Percentiles rank a stretch among this genome's conserved stretches.
Conservation (phyloP, 352 stramenopile species). For the Phytophthora hibernalis region DNA sequence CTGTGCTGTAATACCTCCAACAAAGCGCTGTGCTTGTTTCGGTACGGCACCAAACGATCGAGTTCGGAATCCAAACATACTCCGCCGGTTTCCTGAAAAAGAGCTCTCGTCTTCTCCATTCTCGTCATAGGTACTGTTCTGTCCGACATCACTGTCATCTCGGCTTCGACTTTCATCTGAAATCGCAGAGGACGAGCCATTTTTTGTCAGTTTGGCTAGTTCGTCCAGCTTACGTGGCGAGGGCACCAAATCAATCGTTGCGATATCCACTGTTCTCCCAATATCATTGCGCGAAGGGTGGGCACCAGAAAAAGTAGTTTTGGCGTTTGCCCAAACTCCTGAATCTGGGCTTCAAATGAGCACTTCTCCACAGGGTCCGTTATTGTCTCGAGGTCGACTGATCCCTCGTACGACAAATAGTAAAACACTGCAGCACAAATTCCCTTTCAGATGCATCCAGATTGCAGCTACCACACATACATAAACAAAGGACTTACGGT, state of each 20-base stretch:
- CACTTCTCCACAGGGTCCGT: constrained; percentile 93
- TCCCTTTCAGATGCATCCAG: not conserved
- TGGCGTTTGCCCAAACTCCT: constrained; percentile 93
- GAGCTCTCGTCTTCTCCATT: constrained; percentile 36
- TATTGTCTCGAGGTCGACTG: constrained; percentile 86
- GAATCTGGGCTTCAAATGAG: constrained; percentile 94
- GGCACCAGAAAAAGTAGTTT: constrained; percentile 75
- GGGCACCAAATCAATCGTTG: constrained; percentile 47
- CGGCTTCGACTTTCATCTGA: constrained; percentile 30
- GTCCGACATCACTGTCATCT: constrained; percentile 22
- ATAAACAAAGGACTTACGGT: constrained; percentile 53
- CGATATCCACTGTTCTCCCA: constrained; percentile 61
- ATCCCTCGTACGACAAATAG: constrained; percentile 90
- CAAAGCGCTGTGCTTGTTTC: constrained; percentile 78
- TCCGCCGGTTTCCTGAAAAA: constrained; percentile 40
- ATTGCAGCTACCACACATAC: not conserved
- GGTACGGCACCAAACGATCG: constrained; percentile 62
- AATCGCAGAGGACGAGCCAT: constrained; percentile 23
- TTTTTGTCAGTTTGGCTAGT: constrained; percentile 25
- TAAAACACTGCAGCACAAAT: constrained; percentile 77
- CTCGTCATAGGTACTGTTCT: constrained; percentile 34
- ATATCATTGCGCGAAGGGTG: constrained; percentile 78
- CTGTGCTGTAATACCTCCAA: constrained; percentile 79
- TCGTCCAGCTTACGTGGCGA: constrained; percentile 43
- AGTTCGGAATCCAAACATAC: constrained; percentile 80